A percentile compares a stretch with the other conserved stretches of the same genome.
These are phyloP conservation scores for Suhomyces pyralidae DNA, from an alignment of 805 yeast genomes.

Conservation along the genomic window DNA sequence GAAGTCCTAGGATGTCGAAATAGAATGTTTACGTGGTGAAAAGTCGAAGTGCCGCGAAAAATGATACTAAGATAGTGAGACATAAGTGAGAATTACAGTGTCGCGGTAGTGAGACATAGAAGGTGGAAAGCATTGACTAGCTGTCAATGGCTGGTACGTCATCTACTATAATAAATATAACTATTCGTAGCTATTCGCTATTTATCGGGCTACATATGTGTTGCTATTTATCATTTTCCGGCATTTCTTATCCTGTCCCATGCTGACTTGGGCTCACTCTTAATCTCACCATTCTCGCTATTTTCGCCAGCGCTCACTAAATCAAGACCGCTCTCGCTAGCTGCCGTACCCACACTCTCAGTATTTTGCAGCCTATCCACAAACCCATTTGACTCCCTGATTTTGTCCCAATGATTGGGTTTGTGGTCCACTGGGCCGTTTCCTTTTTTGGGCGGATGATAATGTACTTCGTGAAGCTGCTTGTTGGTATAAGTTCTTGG, in stretches of 20 bases:
- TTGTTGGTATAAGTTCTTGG: slow-evolving; percentile 26
- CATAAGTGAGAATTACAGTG: too few relatives aligned
- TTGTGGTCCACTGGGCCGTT: slow-evolving; percentile 7
- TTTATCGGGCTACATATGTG: not conserved
- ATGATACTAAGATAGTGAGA: too few relatives aligned
- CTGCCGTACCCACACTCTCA: not conserved
- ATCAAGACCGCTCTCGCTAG: not conserved
- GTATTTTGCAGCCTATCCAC: not conserved
- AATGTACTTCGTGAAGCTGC: slow-evolving; percentile 27
- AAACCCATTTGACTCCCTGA: slow-evolving; percentile 33
- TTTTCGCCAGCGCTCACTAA: slow-evolving; percentile 1
- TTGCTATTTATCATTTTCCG: not conserved
- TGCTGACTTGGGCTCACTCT: slow-evolving; percentile 12
- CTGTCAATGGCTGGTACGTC: not conserved
- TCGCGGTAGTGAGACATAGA: not conserved
- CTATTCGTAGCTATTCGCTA: not conserved
- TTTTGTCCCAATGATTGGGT: slow-evolving; percentile 30
- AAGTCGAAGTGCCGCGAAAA: not conserved
- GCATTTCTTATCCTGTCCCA: slow-evolving; percentile 19
- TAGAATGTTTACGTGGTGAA: not conserved
- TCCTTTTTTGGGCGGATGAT: slow-evolving; percentile 7
- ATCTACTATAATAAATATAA: not conserved
- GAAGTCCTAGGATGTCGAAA: not conserved
- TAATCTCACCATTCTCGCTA: not conserved
- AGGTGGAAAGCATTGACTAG: too few relatives aligned